phyloP scores from a whole-genome alignment of 2,329 filamentous ascomycete species.

The Arthrocladium fulminans region DNA sequence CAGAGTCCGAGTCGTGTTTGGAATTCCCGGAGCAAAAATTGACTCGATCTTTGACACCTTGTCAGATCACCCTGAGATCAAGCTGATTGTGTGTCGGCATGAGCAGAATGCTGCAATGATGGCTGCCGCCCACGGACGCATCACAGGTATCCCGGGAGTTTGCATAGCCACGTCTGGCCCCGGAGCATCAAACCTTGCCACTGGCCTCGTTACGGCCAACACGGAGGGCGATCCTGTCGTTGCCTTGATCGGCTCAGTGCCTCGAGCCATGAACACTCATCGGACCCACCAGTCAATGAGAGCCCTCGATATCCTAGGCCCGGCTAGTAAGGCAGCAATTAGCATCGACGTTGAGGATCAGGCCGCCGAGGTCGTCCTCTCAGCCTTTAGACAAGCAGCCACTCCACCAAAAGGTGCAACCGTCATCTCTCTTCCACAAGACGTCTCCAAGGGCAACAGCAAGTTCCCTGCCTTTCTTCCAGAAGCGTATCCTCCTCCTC shows the following conservation, averaged over 20 bases:
- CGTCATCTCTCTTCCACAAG: constrained; percentile 39
- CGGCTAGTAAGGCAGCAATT: constrained; percentile 37
- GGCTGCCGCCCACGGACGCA: constrained; percentile 39
- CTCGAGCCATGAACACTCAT: constrained; percentile 36
- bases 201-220: constrained; percentile 40
- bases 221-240: constrained; percentile 42
- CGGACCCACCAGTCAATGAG: constrained; percentile 42
- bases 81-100: constrained; percentile 40
- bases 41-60: constrained; percentile 42
- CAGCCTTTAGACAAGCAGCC: constrained; percentile 37
- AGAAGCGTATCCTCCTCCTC: constrained; percentile 33
- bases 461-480: constrained; percentile 33
- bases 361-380: constrained; percentile 40
- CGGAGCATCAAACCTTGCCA: constrained; percentile 40
- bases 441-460: constrained; percentile 35
- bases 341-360: constrained; percentile 41
- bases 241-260: constrained; percentile 42
- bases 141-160: constrained; percentile 40
- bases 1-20: constrained; percentile 40
- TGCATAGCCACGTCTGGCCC: constrained; percentile 42
- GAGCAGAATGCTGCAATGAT: constrained; percentile 46
- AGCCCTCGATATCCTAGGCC: constrained; percentile 36
- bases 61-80: constrained; percentile 39
- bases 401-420: constrained; percentile 36
- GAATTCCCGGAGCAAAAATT: constrained; percentile 42